A percentile compares a stretch with the other conserved stretches of the same genome.
Conservation (phyloP, 805 yeast species). For the Schizosaccharomyces japonicus region DNA sequence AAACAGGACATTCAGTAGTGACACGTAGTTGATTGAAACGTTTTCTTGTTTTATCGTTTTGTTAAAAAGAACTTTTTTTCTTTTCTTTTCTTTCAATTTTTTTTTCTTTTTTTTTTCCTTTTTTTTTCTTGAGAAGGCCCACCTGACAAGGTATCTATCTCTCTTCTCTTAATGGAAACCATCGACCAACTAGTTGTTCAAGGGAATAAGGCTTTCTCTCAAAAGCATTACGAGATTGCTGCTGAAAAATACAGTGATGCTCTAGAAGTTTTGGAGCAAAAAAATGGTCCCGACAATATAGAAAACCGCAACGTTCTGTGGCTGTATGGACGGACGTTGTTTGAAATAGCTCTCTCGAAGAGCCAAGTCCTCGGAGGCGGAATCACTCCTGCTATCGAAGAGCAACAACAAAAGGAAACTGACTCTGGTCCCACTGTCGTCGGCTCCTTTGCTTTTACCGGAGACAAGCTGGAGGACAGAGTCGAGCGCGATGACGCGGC, state of each 20-base stretch:
- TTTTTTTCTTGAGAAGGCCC: too few relatives aligned
- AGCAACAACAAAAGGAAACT: slow-evolving; percentile 14
- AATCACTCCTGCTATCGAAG: slow-evolving; percentile 11
- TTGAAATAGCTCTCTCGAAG: slow-evolving; percentile 47
- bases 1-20: too few relatives aligned
- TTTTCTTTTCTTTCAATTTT: too few relatives aligned
- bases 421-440: slow-evolving; percentile 8
- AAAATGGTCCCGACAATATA: slow-evolving; percentile 21
- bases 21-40: too few relatives aligned
- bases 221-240: background rate
- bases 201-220: background rate
- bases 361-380: slow-evolving; percentile 52
- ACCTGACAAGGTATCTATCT: too few relatives aligned
- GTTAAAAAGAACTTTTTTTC: too few relatives aligned
- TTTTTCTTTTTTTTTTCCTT: too few relatives aligned
- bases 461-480: slow-evolving; percentile 10
- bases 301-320: slow-evolving; percentile 53
- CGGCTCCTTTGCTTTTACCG: slow-evolving; percentile 6
- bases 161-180: too few relatives aligned
- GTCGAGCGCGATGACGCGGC: slow-evolving; percentile 10
- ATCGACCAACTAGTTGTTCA: background rate
- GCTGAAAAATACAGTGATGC: background rate
- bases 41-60: too few relatives aligned
- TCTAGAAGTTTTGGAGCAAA: slow-evolving; percentile 9
- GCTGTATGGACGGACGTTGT: slow-evolving; percentile 58